Evolutionary conservation across 1,139 yeast genomes (phyloP).

Genomic region (Ogataea hybrid): DNA sequence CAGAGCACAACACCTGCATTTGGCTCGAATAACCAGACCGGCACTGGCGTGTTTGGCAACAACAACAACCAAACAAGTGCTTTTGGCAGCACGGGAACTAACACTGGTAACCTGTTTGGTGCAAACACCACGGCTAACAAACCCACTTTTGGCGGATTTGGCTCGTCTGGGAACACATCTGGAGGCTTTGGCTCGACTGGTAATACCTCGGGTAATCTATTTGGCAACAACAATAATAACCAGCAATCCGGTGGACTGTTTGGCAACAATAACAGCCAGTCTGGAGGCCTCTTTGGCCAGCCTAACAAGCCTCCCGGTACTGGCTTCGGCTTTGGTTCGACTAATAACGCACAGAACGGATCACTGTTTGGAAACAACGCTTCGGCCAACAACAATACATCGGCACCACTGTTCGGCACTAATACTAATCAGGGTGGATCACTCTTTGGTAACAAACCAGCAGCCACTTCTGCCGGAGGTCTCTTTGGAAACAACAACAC

Average conservation of each 20-base stretch:
- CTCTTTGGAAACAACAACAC: conserved; percentile 32
- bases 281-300: conserved; percentile 10
- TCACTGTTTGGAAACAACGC: conserved; percentile 19
- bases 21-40: conserved; percentile 11
- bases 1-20: conserved; percentile 9
- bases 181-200: conserved; percentile 11
- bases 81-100: conserved; percentile 26
- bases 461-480: conserved; percentile 16
- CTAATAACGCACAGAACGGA: conserved; percentile 10
- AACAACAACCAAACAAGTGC: conserved; percentile 21
- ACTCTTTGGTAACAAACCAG: conserved; percentile 35
- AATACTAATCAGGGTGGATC: conserved; percentile 34
- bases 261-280: conserved; percentile 17
- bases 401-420: conserved; percentile 29
- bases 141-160: conserved; percentile 30
- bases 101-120: conserved; percentile 12
- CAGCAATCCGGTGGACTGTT: conserved; percentile 11
- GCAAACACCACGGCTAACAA: conserved; percentile 2
- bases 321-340: conserved; percentile 27
- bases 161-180: conserved; percentile 17
- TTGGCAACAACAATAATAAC: conserved; percentile 22
- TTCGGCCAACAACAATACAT: conserved; percentile 9
- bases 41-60: conserved; percentile 33
- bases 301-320: conserved; percentile 10
- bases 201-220: conserved; percentile 26